Conservation (phyloP, 2,329 filamentous ascomycete genomes). For the Diplocarpon mali region DNA sequence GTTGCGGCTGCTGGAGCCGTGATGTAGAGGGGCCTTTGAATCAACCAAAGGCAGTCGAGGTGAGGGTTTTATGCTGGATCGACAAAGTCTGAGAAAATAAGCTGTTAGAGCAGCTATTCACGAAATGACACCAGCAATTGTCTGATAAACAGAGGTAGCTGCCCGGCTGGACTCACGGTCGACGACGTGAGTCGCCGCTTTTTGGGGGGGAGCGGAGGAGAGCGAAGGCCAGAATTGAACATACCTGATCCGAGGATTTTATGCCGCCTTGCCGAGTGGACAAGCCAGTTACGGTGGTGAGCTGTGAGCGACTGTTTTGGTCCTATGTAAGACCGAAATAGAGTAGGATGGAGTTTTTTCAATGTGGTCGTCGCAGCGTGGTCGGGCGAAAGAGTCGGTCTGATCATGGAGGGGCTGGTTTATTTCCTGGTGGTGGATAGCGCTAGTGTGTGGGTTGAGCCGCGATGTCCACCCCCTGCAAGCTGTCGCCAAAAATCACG, state of each 20-base stretch:
- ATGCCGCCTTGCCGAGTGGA: constrained; percentile 1
- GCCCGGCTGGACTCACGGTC: too few relatives aligned
- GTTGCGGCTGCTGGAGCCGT: constrained; percentile 54
- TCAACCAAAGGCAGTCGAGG: constrained; percentile 49
- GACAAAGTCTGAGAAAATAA: constrained; percentile 10
- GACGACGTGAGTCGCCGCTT: not conserved
- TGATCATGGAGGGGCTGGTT: not conserved
- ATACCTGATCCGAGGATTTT: constrained; percentile 3
- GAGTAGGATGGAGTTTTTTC: not conserved
- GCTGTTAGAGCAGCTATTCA: constrained; percentile 1
- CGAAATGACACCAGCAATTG: not conserved
- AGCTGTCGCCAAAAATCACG: not conserved
- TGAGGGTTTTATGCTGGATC: constrained; percentile 3
- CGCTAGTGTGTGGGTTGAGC: not conserved
- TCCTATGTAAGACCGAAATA: not conserved
- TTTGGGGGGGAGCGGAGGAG: not conserved
- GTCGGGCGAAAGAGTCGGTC: not conserved
- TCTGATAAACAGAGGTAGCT: not conserved
- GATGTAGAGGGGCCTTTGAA: constrained; percentile 48
- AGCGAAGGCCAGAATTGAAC: not conserved
- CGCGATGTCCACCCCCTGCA: not conserved
- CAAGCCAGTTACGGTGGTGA: not conserved
- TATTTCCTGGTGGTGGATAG: not conserved
- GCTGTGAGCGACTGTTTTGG: not conserved
- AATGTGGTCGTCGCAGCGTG: not conserved